Conservation (phyloP, 305 asterid species). For the Rubia tinctorum region DNA sequence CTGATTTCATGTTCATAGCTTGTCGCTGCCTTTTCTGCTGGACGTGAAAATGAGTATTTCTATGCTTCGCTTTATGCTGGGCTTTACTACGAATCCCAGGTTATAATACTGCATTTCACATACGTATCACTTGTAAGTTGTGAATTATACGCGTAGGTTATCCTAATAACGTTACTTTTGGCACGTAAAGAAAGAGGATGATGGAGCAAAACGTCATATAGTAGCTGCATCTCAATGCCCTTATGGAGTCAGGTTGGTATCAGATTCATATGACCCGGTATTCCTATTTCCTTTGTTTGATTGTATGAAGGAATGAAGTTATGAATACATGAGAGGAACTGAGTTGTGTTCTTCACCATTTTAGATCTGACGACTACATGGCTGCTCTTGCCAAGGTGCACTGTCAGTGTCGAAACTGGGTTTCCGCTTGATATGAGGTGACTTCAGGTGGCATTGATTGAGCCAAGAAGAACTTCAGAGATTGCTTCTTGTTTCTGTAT, state of each 20-base stretch:
- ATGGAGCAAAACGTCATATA: conserved; percentile 59
- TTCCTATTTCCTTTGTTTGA: not conserved
- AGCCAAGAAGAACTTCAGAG: not conserved
- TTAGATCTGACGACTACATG: conserved; percentile 82
- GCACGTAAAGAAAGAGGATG: conserved; percentile 48
- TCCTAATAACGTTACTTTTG: not conserved
- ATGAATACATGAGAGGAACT: conserved; percentile 3
- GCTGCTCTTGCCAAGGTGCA: conserved; percentile 88
- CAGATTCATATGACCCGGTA: not conserved
- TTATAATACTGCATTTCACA: not conserved
- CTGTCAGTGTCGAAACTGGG: conserved; percentile 68
- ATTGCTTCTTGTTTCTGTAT: not conserved
- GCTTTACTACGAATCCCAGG: conserved; percentile 85
- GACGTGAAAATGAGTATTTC: conserved; percentile 55
- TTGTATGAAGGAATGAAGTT: too few species aligned
- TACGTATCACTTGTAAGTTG: not conserved
- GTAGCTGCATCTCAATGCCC: conserved; percentile 65
- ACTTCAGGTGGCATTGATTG: not conserved
- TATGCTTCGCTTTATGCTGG: conserved; percentile 82
- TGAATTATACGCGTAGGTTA: not conserved
- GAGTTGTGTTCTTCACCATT: conserved; percentile 5
- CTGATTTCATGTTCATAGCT: conserved; percentile 38
- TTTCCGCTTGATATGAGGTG: conserved; percentile 13
- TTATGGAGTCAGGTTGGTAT: conserved; percentile 66
- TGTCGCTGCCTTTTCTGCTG: conserved; percentile 55